Base-by-base conservation (phyloP, 345 rosid genomes). In the Murraya paniculata region DNA sequence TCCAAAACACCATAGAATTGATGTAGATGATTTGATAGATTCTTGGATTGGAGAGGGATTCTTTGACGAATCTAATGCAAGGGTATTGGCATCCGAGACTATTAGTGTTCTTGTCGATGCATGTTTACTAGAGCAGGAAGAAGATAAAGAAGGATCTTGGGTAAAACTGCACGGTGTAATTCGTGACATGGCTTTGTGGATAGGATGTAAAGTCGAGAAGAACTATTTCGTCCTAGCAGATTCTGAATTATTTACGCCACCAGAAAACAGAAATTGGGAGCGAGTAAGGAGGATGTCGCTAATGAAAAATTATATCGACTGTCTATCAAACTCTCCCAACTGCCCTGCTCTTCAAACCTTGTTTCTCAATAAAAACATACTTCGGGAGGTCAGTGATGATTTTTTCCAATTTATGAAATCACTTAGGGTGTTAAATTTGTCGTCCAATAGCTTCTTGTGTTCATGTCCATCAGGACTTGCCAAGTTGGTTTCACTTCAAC, bases 121-220 rank as follows among this genome's bases (percentile, higher is more conserved):
- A 0, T 73, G 82, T 64, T 71, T 85, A 18, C 41, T 89, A 80
- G 79, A 84, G 38, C 38, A 35, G 7, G 71, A 36, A 41, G 36
- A 22, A 33, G 39, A 71, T 2, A 74, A 75, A 9, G 41, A 4
- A 35, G 38, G 38, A 35, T 35, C 38, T 35, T 35, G 7, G 7
- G 81, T 86, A 6, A 82, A 80, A 58, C 84, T 88, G 87, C 90
- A 85, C 69, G 87, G 79, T 31, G 53, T 89, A 33, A 55, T 87
- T 10, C 86, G 87, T 3, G 89, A 87, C 18, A 77, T 84, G 84
- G 81, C 80, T 13, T 33, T 85, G 10, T 87, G 88, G 90, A 28
- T 87, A 50, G 77, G 76, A 1, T 31, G 74, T 5, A 21, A 67
- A 18, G 18, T 7, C n/a, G 79, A 81, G 16, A 45, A 33, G 38